These are phyloP conservation scores for Pestalotiopsis sp. DNA, from an alignment of 2,329 filamentous ascomycete genomes.

Conservation along the genomic window DNA sequence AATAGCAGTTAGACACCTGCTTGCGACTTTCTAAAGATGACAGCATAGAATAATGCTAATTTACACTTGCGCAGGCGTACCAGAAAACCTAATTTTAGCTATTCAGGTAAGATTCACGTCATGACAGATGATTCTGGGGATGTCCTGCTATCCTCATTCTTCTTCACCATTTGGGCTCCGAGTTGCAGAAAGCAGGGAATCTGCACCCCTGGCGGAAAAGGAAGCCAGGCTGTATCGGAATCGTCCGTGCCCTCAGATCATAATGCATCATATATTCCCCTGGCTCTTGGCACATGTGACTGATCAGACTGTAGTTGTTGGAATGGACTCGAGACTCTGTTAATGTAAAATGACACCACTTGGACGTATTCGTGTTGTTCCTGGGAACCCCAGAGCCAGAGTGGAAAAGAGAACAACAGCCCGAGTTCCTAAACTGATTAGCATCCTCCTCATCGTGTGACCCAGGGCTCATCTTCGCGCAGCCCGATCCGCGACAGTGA, in stretches of 20 bases:
- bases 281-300: slow-evolving; percentile 5
- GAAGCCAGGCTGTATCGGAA: not conserved
- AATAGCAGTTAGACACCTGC: not conserved
- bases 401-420: not conserved
- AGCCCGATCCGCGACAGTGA: not conserved
- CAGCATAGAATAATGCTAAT: not conserved
- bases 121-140: not conserved
- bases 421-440: not conserved
- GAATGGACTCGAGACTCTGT: not conserved
- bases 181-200: not conserved
- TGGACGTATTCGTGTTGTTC: not conserved
- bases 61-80: not conserved
- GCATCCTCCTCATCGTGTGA: not conserved
- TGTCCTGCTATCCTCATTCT: not conserved
- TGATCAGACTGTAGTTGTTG: not conserved
- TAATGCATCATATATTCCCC: not conserved
- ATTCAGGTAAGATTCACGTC: not conserved
- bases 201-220: not conserved
- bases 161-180: not conserved
- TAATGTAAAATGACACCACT: not conserved
- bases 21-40: not conserved
- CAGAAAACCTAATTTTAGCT: not conserved
- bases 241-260: not conserved
- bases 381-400: not conserved
- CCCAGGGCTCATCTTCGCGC: not conserved